Percentiles rank a stretch among this genome's conserved stretches.
Evolutionary conservation across 495 filamentous ascomycete genomes (phyloP).

Genomic region (Achaetomiella virescens): DNA sequence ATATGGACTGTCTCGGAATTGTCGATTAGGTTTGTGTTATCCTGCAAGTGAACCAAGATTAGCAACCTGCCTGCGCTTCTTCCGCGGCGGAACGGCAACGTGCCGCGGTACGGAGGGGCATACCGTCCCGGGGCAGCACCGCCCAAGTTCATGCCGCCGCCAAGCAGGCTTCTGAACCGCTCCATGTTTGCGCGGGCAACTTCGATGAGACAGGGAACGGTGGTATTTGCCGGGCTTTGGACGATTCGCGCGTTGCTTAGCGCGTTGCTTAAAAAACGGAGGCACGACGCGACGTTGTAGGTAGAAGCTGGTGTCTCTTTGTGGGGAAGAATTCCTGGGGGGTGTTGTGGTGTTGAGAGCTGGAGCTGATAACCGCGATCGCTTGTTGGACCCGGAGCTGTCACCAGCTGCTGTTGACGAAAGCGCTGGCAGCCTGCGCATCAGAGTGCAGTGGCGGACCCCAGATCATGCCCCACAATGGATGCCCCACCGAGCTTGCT

Average conservation of each 20-base stretch:
- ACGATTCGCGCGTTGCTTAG: not conserved
- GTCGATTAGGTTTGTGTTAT: slow-evolving; percentile 83
- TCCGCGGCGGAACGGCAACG: not conserved
- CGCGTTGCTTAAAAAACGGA: not conserved
- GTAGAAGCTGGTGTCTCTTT: no score
- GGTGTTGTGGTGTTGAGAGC: slow-evolving; percentile 6
- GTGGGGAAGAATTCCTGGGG: not conserved
- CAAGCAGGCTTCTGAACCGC: slow-evolving; percentile 77
- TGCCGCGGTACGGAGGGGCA: slow-evolving; percentile 21
- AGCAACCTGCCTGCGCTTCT: not conserved
- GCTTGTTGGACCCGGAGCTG: slow-evolving; percentile 10
- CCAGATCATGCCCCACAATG: not conserved
- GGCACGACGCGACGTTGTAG: no score
- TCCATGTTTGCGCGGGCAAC: slow-evolving; percentile 56
- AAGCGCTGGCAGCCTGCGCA: slow-evolving; percentile 34
- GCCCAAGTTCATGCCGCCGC: slow-evolving; percentile 71
- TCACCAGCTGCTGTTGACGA: slow-evolving; percentile 27
- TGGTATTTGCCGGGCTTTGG: not conserved
- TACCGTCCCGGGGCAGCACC: slow-evolving; percentile 65
- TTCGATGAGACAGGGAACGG: not conserved
- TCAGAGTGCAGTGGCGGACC: not conserved
- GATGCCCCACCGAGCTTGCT: not conserved
- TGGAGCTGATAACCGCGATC: slow-evolving; percentile 7
- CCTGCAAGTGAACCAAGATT: slow-evolving; percentile 41
- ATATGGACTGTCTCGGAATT: slow-evolving; percentile 99